Percentiles rank a stretch among this genome's conserved stretches.
Conservation (phyloP, 228 moss, liverwort and hornwort species). For the Sphagnum fallax region DNA sequence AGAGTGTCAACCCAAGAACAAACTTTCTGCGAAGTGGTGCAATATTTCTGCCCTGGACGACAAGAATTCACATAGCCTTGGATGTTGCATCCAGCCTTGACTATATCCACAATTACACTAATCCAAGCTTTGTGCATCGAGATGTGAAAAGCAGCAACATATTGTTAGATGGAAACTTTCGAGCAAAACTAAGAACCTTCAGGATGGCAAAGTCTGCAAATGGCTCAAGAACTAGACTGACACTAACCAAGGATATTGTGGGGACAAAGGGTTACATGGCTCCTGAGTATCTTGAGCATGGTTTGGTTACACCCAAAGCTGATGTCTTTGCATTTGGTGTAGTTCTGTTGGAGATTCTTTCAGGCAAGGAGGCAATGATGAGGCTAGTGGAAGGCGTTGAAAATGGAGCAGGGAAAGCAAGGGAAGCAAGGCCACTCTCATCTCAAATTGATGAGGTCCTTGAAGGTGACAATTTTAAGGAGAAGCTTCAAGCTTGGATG, state of each 20-base stretch:
- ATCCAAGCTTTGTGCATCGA: conserved; percentile 76
- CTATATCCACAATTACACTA: conserved; percentile 77
- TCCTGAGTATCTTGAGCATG: conserved; percentile 74
- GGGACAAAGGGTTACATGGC: conserved; percentile 89
- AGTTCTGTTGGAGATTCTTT: conserved; percentile 62
- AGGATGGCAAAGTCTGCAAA: conserved; percentile 62
- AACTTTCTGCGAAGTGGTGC: conserved; percentile 40
- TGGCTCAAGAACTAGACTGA: conserved; percentile 15
- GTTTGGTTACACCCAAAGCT: conserved; percentile 61
- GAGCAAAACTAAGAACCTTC: conserved; percentile 74
- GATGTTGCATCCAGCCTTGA: conserved; percentile 70
- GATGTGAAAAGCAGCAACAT: conserved; percentile 77
- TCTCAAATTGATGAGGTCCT: conserved; percentile 35
- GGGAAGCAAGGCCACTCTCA: conserved; percentile 23
- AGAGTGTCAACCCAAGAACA: conserved; percentile 28
- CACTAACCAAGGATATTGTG: conserved; percentile 67
- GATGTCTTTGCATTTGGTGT: conserved; percentile 83
- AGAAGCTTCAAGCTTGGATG: conserved; percentile 42
- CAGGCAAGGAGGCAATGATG: conserved; percentile 22
- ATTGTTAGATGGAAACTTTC: conserved; percentile 49
- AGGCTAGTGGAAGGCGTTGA: conserved; percentile 11
- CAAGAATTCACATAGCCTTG: conserved; percentile 53
- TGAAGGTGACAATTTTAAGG: conserved; percentile 24
- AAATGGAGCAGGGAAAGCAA: conserved; percentile 22
- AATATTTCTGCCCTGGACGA: conserved; percentile 44